phyloP scores from a whole-genome alignment of 2,329 filamentous ascomycete genomes.

The Canariomyces notabilis region DNA sequence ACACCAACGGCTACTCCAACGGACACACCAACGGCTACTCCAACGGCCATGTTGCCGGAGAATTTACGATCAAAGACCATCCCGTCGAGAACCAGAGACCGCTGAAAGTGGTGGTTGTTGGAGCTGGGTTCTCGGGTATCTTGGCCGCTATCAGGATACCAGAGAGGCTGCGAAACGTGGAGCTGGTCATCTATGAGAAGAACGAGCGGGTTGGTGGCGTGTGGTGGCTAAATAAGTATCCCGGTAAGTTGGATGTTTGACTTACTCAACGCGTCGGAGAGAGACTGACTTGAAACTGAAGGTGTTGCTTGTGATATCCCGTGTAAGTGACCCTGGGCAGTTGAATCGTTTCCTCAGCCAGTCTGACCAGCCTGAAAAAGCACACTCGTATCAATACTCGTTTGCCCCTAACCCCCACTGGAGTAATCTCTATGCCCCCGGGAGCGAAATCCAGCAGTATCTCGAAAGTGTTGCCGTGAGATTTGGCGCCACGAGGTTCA shows the following conservation, averaged over 20 bases:
- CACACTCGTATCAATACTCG: conserved; percentile 52
- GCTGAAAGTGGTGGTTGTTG: conserved; percentile 32
- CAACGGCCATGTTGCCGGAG: neutral
- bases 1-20: too few species aligned
- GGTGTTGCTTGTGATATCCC: conserved; percentile 35
- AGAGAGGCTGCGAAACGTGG: conserved; percentile 31
- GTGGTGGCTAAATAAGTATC: conserved; percentile 34
- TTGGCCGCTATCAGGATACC: conserved; percentile 33
- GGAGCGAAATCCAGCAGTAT: conserved; percentile 45
- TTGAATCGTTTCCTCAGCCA: neutral
- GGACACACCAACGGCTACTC: conserved; percentile 1
- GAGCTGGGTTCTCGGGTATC: conserved; percentile 33
- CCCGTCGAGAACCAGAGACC: conserved; percentile 31
- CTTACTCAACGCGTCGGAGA: neutral
- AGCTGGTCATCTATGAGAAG: conserved; percentile 34
- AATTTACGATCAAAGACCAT: conserved; percentile 27
- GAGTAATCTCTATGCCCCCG: conserved; percentile 47
- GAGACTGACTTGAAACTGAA: neutral
- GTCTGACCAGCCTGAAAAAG: conserved; percentile 20
- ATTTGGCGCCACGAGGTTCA: conserved; percentile 43
- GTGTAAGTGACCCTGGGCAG: conserved; percentile 25
- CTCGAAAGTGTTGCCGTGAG: conserved; percentile 42
- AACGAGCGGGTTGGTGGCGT: conserved; percentile 32
- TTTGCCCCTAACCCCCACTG: conserved; percentile 52
- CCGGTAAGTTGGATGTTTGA: too few species aligned